Evolutionary conservation across 2,329 filamentous ascomycete species (phyloP).

Genomic region (Emmonsia crescens): DNA sequence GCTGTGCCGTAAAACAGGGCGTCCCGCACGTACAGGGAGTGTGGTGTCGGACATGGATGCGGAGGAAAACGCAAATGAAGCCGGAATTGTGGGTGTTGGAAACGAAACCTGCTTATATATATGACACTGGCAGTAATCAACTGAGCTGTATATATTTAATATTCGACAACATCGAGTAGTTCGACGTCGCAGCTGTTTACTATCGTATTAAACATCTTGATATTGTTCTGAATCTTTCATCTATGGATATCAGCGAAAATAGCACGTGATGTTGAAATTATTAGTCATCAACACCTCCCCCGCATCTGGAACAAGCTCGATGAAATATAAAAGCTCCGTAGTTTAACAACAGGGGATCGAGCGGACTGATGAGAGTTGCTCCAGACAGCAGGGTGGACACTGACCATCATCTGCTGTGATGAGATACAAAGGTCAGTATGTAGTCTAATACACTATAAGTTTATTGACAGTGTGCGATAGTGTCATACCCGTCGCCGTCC

Average conservation of each 20-base stretch:
- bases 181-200: neutral
- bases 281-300: neutral
- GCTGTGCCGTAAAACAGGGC: conserved; percentile 34
- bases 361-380: no score
- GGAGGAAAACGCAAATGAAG: neutral
- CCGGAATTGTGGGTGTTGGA: neutral
- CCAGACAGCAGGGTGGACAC: no score
- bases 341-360: no score
- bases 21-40: conserved; percentile 20
- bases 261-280: neutral
- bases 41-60: conserved; percentile 22
- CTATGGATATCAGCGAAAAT: neutral
- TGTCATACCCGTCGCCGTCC: no score
- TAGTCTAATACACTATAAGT: neutral
- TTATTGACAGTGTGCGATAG: no score
- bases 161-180: neutral
- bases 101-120: neutral
- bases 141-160: neutral
- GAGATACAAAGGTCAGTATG: no score
- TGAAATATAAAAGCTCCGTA: no score
- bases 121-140: neutral
- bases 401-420: no score
- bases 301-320: neutral
- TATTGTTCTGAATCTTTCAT: neutral
- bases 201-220: neutral